Percentiles rank a stretch among this genome's conserved stretches.
These are phyloP conservation scores for Albizia julibrissin DNA, from an alignment of 306 rosid species.

Conservation along the genomic window DNA sequence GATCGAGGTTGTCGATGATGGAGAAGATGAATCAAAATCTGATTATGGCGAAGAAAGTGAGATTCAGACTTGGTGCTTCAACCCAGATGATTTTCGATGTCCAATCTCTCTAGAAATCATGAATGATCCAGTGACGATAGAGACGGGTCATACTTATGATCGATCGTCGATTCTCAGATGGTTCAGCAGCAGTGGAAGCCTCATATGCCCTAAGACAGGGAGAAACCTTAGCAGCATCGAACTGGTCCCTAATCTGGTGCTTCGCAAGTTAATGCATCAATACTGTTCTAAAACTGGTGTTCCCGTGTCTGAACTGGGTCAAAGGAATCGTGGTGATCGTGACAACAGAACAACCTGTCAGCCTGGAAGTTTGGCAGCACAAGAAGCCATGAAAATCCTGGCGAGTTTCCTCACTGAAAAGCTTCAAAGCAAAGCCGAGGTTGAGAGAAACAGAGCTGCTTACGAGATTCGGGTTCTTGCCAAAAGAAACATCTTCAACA, in stretches of 20 bases:
- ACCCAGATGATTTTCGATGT: constrained; percentile 77
- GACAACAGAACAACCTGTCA: constrained; percentile 24
- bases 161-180: constrained; percentile 82
- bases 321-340: constrained; percentile 41
- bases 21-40: constrained; percentile 38
- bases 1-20: constrained; percentile 47
- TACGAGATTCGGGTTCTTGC: constrained; percentile 69
- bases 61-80: constrained; percentile 34
- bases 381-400: constrained; percentile 52
- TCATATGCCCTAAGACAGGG: constrained; percentile 78
- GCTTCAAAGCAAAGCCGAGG: constrained; percentile 39
- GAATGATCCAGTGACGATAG: constrained; percentile 79
- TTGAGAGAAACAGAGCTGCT: constrained; percentile 55
- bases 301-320: constrained; percentile 37
- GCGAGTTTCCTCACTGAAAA: constrained; percentile 39
- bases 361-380: constrained; percentile 54
- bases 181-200: constrained; percentile 60
- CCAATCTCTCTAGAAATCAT: constrained; percentile 82
- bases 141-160: constrained; percentile 87
- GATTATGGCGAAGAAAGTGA: constrained; percentile 22
- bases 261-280: constrained; percentile 54
- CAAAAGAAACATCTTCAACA: constrained; percentile 67
- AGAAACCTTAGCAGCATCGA: constrained; percentile 55
- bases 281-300: constrained; percentile 55
- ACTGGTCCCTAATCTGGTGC: constrained; percentile 64